Percentiles rank a stretch among this genome's conserved stretches.
Conservation (phyloP, 805 yeast genomes). For the Kuraishia molischiana region DNA sequence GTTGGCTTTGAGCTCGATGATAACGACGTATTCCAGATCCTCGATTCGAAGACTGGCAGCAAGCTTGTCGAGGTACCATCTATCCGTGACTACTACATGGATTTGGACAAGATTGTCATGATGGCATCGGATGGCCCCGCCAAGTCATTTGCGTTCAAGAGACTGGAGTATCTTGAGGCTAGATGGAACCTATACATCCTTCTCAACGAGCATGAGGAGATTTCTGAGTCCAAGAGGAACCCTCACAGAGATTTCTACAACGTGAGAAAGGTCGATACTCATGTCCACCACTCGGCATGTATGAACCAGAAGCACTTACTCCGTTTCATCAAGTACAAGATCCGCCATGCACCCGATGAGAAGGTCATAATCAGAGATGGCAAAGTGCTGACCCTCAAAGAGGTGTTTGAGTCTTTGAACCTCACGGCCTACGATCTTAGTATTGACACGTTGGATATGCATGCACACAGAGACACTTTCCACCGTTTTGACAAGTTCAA, state of each 20-base stretch:
- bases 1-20: constrained; percentile 37
- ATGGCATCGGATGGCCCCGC: constrained; percentile 93
- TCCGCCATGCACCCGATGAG: constrained; percentile 79
- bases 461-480: constrained; percentile 96
- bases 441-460: constrained; percentile 97
- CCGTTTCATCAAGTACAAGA: constrained; percentile 89
- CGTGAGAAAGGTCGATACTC: constrained; percentile 95
- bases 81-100: constrained; percentile 76
- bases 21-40: constrained; percentile 58
- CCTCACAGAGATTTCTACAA: constrained; percentile 98
- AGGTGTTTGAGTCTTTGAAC: constrained; percentile 85
- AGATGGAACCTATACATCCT: constrained; percentile 89
- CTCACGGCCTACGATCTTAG: constrained; percentile 91
- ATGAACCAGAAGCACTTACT: constrained; percentile 97
- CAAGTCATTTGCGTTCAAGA: constrained; percentile 89
- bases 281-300: constrained; percentile 97
- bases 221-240: constrained; percentile 78
- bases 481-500: constrained; percentile 97
- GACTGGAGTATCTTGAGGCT: constrained; percentile 90
- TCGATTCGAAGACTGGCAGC: constrained; percentile 16
- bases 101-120: constrained; percentile 61
- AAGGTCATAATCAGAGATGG: constrained; percentile 93
- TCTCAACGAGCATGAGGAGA: constrained; percentile 88
- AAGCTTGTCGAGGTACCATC: constrained; percentile 65
- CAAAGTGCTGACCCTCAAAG: constrained; percentile 68